Evolutionary conservation across 2,329 filamentous ascomycete genomes (phyloP).

Genomic region (Aaosphaeria pasadenensis): DNA sequence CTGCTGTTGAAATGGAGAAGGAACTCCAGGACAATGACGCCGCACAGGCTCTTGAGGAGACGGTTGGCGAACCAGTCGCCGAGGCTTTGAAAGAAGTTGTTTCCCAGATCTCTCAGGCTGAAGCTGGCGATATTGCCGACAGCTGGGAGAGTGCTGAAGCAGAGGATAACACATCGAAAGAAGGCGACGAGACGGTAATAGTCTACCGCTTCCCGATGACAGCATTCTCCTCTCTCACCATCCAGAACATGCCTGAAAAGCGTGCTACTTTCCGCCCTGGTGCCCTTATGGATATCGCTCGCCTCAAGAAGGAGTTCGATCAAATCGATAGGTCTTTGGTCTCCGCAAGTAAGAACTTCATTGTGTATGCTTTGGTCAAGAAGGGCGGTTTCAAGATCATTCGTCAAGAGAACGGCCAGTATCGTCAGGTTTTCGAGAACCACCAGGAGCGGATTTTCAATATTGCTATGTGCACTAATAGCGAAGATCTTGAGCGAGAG

Average conservation of each 20-base stretch:
- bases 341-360: conserved; percentile 84
- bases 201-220: conserved; percentile 97
- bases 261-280: conserved; percentile 69
- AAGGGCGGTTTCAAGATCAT: conserved; percentile 91
- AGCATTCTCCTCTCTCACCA: conserved; percentile 86
- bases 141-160: conserved; percentile 88
- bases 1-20: conserved; percentile 41
- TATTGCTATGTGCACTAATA: conserved; percentile 72
- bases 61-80: conserved; percentile 51
- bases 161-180: conserved; percentile 66
- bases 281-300: conserved; percentile 85
- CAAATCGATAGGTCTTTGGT: conserved; percentile 93
- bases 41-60: conserved; percentile 52
- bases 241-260: conserved; percentile 56
- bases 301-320: conserved; percentile 96
- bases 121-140: conserved; percentile 59
- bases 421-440: conserved; percentile 87
- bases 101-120: conserved; percentile 52
- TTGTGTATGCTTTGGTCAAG: conserved; percentile 91
- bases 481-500: conserved; percentile 47
- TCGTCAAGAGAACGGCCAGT: conserved; percentile 86
- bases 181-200: conserved; percentile 65
- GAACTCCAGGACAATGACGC: conserved; percentile 55
- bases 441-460: conserved; percentile 95
- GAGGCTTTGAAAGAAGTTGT: conserved; percentile 58